phyloP scores from a whole-genome alignment of 192 early-diverging fungal species.

The Allomyces javanicus region DNA sequence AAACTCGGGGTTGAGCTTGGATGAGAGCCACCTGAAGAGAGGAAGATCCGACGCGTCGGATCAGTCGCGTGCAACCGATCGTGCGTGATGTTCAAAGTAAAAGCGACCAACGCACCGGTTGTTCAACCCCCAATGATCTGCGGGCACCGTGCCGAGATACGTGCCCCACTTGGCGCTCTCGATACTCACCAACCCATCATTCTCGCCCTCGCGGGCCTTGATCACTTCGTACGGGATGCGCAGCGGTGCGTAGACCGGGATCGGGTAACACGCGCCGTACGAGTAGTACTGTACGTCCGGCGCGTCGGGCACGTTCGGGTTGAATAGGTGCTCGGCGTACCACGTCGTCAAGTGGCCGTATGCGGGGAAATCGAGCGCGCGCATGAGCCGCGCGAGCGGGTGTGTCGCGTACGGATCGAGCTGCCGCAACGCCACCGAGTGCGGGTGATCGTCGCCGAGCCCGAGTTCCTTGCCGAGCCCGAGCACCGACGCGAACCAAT shows the following conservation, averaged over 20 bases:
- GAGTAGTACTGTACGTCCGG: constrained; percentile 58
- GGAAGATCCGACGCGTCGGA: constrained; percentile 16
- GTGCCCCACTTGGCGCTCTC: constrained; percentile 72
- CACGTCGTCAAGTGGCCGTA: constrained; percentile 79
- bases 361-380: constrained; percentile 69
- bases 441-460: no score
- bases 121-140: constrained; percentile 60
- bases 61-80: constrained; percentile 17
- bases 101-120: not conserved
- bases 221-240: constrained; percentile 64
- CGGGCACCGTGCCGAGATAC: constrained; percentile 57
- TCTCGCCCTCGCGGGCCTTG: constrained; percentile 54
- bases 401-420: no score
- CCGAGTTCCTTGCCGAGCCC: constrained; percentile 39
- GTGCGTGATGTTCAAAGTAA: not conserved
- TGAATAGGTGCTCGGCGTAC: constrained; percentile 69
- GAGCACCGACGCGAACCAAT: constrained; percentile 72
- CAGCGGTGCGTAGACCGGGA: constrained; percentile 49
- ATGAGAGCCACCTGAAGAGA: constrained; percentile 2
- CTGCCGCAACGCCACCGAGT: no score
- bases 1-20: constrained; percentile 16
- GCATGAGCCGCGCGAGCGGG: constrained; percentile 24
- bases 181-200: constrained; percentile 80
- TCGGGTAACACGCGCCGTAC: constrained; percentile 49
- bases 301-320: constrained; percentile 63